Evolutionary conservation across 305 asterid species (phyloP).

Genomic region (Solanum hybrid): DNA sequence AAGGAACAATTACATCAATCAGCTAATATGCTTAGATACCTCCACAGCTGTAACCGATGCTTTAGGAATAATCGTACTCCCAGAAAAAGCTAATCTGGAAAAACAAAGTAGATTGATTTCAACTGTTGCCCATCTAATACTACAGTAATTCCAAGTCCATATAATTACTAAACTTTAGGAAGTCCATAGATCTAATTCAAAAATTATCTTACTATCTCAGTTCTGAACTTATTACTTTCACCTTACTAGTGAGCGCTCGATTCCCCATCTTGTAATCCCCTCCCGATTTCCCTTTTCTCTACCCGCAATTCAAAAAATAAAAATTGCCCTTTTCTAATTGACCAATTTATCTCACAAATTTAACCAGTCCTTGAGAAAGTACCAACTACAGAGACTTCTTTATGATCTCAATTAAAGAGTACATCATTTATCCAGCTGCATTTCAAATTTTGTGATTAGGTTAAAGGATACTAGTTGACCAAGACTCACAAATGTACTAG

Average conservation of each 20-base stretch:
- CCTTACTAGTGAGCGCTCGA: not conserved
- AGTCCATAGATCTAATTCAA: not conserved
- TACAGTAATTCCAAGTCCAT: not conserved
- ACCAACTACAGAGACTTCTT: not conserved
- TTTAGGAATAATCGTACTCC: conserved; percentile 35
- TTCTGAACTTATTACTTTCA: not conserved
- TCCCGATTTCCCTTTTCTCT: not conserved
- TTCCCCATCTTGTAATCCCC: not conserved
- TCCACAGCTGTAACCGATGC: conserved; percentile 52
- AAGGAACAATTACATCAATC: not conserved
- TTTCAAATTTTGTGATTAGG: not conserved
- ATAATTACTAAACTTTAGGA: not conserved
- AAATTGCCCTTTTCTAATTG: not conserved
- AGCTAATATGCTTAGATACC: conserved; percentile 35
- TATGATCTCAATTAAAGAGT: not conserved
- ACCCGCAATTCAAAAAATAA: not conserved
- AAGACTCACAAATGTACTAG: not conserved
- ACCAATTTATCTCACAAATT: not conserved
- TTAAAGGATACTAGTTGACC: not conserved
- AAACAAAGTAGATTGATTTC: conserved; percentile 3
- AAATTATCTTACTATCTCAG: not conserved
- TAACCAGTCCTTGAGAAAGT: not conserved
- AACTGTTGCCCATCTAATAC: not conserved
- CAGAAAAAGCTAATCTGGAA: conserved; percentile 46
- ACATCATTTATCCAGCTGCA: too few relatives aligned